These are phyloP conservation scores for Arabis alpina DNA, from an alignment of 345 rosid species.

Conservation along the genomic window DNA sequence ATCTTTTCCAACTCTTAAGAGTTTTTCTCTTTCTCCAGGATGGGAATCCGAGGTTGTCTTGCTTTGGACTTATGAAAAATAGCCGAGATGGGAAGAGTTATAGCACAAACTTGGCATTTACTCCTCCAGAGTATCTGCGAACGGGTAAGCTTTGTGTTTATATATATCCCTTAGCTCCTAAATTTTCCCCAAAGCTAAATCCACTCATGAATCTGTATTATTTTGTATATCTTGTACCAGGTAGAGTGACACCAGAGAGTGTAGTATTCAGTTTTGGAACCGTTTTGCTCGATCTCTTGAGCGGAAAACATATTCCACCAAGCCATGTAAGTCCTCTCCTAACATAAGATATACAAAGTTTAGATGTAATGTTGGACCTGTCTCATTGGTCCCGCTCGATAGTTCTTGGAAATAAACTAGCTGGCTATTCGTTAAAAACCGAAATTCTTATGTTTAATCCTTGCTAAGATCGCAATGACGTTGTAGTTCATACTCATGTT, in stretches of 20 bases:
- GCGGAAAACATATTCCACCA: constrained; percentile 98
- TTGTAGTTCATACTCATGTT: constrained; percentile 3
- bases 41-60: constrained; percentile 91
- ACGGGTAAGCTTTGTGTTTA: constrained; percentile 54
- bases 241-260: constrained; percentile 94
- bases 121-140: constrained; percentile 96
- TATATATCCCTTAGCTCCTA: background rate
- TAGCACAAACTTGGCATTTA: constrained; percentile 95
- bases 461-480: background rate
- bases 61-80: constrained; percentile 97
- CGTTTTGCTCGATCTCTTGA: constrained; percentile 87
- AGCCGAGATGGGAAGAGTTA: constrained; percentile 99
- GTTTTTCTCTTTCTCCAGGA: constrained; percentile 51
- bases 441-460: background rate
- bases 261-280: constrained; percentile 98
- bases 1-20: background rate
- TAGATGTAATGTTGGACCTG: constrained; percentile 15
- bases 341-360: background rate
- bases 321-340: constrained; percentile 73
- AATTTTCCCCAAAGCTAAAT: background rate
- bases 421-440: background rate
- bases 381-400: constrained; percentile 11
- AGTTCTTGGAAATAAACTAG: constrained; percentile 8
- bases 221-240: constrained; percentile 49
- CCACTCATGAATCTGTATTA: background rate